Evolutionary conservation across 2,329 filamentous ascomycete species (phyloP).

Genomic region (Fusarium keratoplasticum): DNA sequence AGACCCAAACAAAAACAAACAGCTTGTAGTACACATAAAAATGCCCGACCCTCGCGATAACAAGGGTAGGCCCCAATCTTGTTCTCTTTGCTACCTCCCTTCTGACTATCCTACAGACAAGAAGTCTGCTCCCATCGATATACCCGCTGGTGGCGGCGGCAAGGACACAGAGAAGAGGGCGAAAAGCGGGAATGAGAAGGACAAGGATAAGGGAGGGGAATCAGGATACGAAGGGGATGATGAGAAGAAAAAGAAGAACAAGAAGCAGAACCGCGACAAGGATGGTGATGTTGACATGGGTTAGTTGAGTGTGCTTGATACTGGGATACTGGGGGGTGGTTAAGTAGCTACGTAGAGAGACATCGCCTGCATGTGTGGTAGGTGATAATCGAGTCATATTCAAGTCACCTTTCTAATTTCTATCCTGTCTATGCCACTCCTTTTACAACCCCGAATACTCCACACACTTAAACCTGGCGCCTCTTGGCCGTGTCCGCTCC

Average conservation of each 20-base stretch:
- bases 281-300: neutral
- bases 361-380: neutral
- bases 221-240: slow-evolving; percentile 5
- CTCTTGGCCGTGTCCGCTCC: slow-evolving; percentile 56
- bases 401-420: slow-evolving; percentile 20
- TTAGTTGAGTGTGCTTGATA: neutral
- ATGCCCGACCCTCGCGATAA: neutral
- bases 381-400: neutral
- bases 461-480: slow-evolving; percentile 41
- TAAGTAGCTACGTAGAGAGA: neutral
- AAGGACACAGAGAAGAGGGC: neutral
- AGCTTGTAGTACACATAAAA: neutral
- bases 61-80: neutral
- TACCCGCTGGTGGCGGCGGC: neutral
- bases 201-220: neutral
- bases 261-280: neutral
- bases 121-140: slow-evolving; percentile 3
- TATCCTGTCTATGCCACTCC: neutral
- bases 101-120: slow-evolving; percentile 6
- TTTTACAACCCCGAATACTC: neutral
- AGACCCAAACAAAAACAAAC: neutral
- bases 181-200: neutral
- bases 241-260: slow-evolving; percentile 7
- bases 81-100: rapidly evolving
- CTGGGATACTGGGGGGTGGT: neutral